Evolutionary conservation across 2,329 filamentous ascomycete species (phyloP), one percentile per base, ranked within the genome.

Genomic region (Hymenoscyphus scutula): DNA sequence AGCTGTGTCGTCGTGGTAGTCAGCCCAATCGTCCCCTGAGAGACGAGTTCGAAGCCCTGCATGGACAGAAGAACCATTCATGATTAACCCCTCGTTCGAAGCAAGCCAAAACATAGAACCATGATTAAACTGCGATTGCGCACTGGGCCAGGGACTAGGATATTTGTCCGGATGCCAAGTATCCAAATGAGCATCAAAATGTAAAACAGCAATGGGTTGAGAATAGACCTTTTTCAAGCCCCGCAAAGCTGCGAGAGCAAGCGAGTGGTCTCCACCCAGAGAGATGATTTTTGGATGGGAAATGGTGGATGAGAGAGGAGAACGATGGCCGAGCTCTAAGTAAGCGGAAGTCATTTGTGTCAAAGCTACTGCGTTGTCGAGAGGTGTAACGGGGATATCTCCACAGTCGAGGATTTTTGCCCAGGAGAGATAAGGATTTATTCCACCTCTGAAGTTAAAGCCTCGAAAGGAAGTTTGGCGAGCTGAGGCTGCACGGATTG

Each of bases 31-130:
- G 53, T 79, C 77, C 48, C 87, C 88, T 0, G 84, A 86, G 5
- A 97, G 80, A 1, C 91, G 82, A 0, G 91, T 96, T 53, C 92
- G 87, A 58, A 96, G 79, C 1, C 92, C 92, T 0, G 91, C 92
- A 75, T 97, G 92, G 5, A 95, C 90, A 25, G 86, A 90, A 0
- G 84, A 88, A 15, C 81, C 78, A 75, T 94, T 93, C 64, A 84
- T 81, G 62, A 96, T 87, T 29, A 97, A 78, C 0, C 90, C 91
- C 75, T 96, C 92, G 32, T 87, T 86, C 56, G 88, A 87, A 5
- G 92, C 92, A 68, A 94, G 84, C 89, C 91, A 94, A 81, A 96
- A 96, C 87, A 96, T 95, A 68, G 86, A 91, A 4, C 93, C 92
- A 76, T 97, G 92, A 72, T 88, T 96, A 79, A 96, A 95, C 69